Evolutionary conservation across 441 rosid species (phyloP), one percentile per base, ranked within the genome.

Genomic region (Populus hybrid): DNA sequence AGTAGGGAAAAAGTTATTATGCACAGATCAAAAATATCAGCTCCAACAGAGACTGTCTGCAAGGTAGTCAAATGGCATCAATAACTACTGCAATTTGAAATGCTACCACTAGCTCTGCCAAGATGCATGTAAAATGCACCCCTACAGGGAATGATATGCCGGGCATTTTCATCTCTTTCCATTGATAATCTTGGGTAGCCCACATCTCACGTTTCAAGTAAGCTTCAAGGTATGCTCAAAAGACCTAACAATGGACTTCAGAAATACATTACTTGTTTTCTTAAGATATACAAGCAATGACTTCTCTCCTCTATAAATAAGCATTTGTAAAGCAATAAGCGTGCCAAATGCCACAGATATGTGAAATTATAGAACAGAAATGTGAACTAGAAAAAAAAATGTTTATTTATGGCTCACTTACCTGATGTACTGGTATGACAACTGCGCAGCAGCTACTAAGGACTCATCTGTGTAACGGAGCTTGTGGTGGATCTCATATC

Each of bases 381-480:
- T 11, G 23, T 8, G 16, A 6, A 70, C 26, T 12, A 65, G 6
- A 20, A 18, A 34, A 24, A 63, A 68, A 71, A 24, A 69, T 10
- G 69, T 35, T 35, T 68, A 68, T 40, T 21, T 24, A 75, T 75
- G 59, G 67, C 80, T 73, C 20, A 42, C 79, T 76, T 73, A 86
- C 94, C 89, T 88, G 76, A 90, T 90, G 64, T 89, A 87, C 63
- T 87, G 94, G 79, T 88, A 80, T n/a, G 92, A 86, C 78, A 90
- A 78, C 42, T 77, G 84, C 0, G 90, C 89, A 23, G 93, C 93
- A 42, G 89, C 88, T 20, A 81, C 79, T 69, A 91, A 67, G 64
- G 90, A 82, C 24, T 89, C 86, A 57, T 91, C 88, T 21, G 88
- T 80, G 83, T 91, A 89, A 5, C 69, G 83, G 16, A 89, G 86